Base-by-base conservation (phyloP, 1,284 basidiomycete species). In the Vanrija sp. region DNA sequence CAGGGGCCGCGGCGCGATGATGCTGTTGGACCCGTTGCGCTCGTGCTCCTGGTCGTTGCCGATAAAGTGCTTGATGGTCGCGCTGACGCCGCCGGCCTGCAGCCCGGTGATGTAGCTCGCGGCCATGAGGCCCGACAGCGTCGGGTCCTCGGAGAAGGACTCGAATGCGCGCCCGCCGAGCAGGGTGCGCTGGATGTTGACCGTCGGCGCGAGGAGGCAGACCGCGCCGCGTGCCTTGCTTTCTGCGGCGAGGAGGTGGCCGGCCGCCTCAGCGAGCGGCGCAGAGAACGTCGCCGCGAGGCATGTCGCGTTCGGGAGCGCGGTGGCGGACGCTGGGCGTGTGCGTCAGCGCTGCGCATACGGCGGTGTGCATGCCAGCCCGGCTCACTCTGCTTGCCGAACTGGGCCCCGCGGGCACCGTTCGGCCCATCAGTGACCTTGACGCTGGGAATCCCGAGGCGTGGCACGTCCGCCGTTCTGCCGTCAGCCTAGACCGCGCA, bases 111-210 rank as follows among this genome's bases (percentile, higher is more conserved):
- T 80, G 66, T 88, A 90, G 3, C 86, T 81, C 0, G 87, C 82
- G 0, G 87, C 83, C 39, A 88, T 80, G 60, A 80, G 78, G 19
- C 89, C 89, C 19, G 85, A 86, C 6, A 88, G 80, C 52, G 83
- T 75, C 1, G 89, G 88, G 66, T 91, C 89, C 70, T 91, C 89
- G 0, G 87, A 87, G 77, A 88, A 90, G 43, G 85, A 86, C 69
- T 64, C 66, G 51, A 71, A 67, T 5, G 66, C 63, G 49, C 88
- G 79, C 38, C 88, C 88, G 39, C 87, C 87, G 10, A 89, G 81
- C 9, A 88, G 88, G 55, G 80, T 85, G 28, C 88, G 82, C 71
- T 88, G 86, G 51, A 89, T 90, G 72, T 91, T 91, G 73, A 86
- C 86, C 0, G 88, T 90, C 1, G 88, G 88, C 0, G 84, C 88